Evolutionary conservation across 2,329 filamentous ascomycete genomes (phyloP), one percentile per base, ranked within the genome.

Genomic region (Metarhizium brunneum): DNA sequence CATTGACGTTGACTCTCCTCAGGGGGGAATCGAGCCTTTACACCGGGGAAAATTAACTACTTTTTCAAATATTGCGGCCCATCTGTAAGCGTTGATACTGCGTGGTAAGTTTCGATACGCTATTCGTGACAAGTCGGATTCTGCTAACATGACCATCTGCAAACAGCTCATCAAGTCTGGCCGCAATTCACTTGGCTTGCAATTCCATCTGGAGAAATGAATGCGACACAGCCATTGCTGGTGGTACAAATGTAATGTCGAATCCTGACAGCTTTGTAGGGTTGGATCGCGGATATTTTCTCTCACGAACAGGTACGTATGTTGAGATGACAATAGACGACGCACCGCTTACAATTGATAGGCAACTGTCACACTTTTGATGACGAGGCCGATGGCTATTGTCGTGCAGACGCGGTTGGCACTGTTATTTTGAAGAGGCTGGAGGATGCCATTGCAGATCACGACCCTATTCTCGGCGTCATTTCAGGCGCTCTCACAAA

Each of bases 211-310:
- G 36, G 55, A 47, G n/a, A 14, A 16, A 32, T 86, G 84, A 69
- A 82, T 78, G 29, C 80, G 83, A 86, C 64, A 85, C 79, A 45
- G 84, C 81, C 1, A 76, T 85, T 45, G 81, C 82, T 10, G 84
- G 84, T 58, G 85, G 84, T 54, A 68, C 82, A 5, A 88, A 86
- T 57, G 76, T 88, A 6, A 62, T 88, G 51, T 85, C 83, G 7
- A 85, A 85, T 65, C 82, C 84, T 0, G 85, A 88, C 63, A 81
- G 79, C 65, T 85, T 83, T 65, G 76, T 82, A 35, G 83, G 82
- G 60, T 75, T 89, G 2, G 81, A 82, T 74, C 64, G 81, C 73
- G 69, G 84, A 73, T 80, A 84, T 55, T 88, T 88, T 83, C 0
- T 88, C 82, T 65, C 54, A 13, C 10, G 30, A 32, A 50, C 36